Evolutionary conservation across 2,329 filamentous ascomycete genomes (phyloP).

Genomic region (Monosporascus sp.): DNA sequence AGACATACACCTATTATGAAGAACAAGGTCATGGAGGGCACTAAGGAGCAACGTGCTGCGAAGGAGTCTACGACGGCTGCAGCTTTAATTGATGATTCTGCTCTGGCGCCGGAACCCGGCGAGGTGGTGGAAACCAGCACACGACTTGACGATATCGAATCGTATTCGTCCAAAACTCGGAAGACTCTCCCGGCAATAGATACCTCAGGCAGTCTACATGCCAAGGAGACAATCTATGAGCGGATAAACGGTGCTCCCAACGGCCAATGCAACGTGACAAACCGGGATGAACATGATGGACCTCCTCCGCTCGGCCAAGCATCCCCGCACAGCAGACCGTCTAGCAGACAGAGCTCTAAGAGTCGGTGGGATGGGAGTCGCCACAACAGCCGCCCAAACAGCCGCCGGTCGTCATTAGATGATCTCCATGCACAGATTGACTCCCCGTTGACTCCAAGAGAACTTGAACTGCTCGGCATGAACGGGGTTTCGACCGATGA

Average conservation of each 20-base stretch:
- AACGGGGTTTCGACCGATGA: conserved; percentile 10
- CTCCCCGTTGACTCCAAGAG: conserved; percentile 24
- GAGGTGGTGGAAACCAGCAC: background rate
- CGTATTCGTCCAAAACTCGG: background rate
- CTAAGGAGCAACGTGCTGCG: conserved; percentile 4
- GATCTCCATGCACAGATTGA: conserved; percentile 6
- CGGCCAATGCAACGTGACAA: background rate
- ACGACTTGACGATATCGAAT: background rate
- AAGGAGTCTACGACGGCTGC: conserved; percentile 1
- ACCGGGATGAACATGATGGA: background rate
- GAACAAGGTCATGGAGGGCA: conserved; percentile 13
- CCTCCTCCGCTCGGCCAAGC: conserved; percentile 2
- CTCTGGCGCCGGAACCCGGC: background rate
- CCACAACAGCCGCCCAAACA: conserved; percentile 4
- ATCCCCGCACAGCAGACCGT: conserved; percentile 6
- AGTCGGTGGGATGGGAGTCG: conserved; percentile 5
- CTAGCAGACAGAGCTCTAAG: conserved; percentile 10
- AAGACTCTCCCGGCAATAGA: background rate
- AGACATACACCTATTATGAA: background rate
- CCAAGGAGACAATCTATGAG: background rate
- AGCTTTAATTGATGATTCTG: background rate
- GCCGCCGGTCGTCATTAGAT: conserved; percentile 17
- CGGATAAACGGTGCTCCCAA: background rate
- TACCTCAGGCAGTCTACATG: background rate
- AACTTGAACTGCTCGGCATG: conserved; percentile 25